Evolutionary conservation across 108 stramenopile genomes (phyloP).

Genomic region (Cyclostephanos tholiformis): DNA sequence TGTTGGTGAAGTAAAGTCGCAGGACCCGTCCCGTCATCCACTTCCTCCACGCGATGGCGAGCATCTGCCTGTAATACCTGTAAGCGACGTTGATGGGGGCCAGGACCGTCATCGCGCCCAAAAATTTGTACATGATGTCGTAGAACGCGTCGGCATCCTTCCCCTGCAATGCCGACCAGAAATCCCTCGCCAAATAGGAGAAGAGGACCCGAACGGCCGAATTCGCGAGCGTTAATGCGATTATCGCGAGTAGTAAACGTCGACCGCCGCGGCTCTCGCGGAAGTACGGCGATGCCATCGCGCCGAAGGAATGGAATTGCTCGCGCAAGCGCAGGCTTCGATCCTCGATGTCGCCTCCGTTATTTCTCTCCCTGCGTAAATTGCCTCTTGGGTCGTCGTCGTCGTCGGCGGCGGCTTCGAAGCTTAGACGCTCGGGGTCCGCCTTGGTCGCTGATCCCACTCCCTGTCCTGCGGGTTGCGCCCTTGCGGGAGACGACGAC

Average conservation of each 20-base stretch:
- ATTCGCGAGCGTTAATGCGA: constrained; percentile 69
- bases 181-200: constrained; percentile 79
- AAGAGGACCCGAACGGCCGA: constrained; percentile 76
- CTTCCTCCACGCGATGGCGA: constrained; percentile 73
- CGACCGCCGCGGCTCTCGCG: constrained; percentile 39
- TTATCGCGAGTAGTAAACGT: constrained; percentile 49
- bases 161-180: constrained; percentile 69
- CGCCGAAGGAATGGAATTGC: constrained; percentile 41
- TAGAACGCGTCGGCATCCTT: constrained; percentile 72
- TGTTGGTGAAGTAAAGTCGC: constrained; percentile 59
- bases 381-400: neutral
- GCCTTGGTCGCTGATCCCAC: too few species aligned
- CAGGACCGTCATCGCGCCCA: constrained; percentile 52
- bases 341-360: neutral
- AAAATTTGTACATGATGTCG: constrained; percentile 53
- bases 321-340: constrained; percentile 9
- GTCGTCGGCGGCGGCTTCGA: neutral
- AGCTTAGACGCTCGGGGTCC: too few species aligned
- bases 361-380: neutral
- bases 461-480: too few species aligned
- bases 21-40: constrained; percentile 81
- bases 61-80: constrained; percentile 54
- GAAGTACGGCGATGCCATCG: constrained; percentile 62
- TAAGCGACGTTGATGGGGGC: constrained; percentile 84
- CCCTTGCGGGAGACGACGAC: neutral